phyloP scores from a whole-genome alignment of 2,329 filamentous ascomycete genomes.

The Cadophora malorum region DNA sequence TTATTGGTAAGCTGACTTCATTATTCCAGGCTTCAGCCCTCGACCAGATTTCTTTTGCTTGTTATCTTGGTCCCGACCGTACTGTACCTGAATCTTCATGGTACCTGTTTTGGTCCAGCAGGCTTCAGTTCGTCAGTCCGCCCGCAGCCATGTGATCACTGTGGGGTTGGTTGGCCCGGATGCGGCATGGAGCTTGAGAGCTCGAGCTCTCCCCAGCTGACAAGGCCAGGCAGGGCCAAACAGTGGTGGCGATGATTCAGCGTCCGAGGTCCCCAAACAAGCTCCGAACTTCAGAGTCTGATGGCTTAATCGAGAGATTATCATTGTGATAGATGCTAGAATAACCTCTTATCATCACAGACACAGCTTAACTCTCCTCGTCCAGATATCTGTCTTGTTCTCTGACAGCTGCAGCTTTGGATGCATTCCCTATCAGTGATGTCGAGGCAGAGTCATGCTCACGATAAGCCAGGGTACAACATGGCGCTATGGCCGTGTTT shows the following conservation, averaged over 20 bases:
- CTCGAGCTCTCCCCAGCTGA: no score
- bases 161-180: slow-evolving; percentile 17
- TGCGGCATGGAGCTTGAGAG: not conserved
- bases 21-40: not conserved
- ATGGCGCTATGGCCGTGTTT: not conserved
- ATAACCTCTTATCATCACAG: not conserved
- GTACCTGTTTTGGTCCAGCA: slow-evolving; percentile 4
- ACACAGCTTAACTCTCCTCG: not conserved
- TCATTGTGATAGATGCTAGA: not conserved
- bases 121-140: not conserved
- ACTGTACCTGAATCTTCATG: slow-evolving; percentile 12
- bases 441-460: slow-evolving; percentile 20
- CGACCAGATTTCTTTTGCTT: not conserved
- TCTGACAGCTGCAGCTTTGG: not conserved
- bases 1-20: not conserved
- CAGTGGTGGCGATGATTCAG: slow-evolving; percentile 13
- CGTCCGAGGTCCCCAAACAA: not conserved
- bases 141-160: not conserved
- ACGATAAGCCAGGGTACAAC: slow-evolving; percentile 22
- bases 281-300: not conserved
- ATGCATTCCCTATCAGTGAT: slow-evolving; percentile 19
- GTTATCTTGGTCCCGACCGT: not conserved
- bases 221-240: not conserved
- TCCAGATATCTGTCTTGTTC: slow-evolving; percentile 1
- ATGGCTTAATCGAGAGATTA: not conserved